Conservation (phyloP, 164 flowering plant species). For the Platanus orientalis region DNA sequence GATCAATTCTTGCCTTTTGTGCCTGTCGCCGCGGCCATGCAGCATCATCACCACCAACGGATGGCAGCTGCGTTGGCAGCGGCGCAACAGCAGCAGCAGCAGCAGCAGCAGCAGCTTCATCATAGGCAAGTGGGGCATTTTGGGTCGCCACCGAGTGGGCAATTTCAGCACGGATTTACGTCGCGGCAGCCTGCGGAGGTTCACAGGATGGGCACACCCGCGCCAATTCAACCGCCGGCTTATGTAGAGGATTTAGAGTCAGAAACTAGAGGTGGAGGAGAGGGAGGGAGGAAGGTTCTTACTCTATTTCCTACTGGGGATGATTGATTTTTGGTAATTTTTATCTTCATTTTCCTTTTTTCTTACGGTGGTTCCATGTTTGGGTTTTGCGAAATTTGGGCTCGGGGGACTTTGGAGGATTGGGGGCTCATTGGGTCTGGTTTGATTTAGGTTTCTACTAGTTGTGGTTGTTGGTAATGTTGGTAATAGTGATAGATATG, state of each 20-base stretch:
- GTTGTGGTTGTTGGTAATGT: slow-evolving; percentile 1
- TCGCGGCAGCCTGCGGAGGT: slow-evolving; percentile 39
- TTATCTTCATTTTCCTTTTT: neutral
- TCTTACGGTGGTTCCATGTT: slow-evolving; percentile 3
- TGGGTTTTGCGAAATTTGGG: neutral
- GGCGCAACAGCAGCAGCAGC: slow-evolving; percentile 17
- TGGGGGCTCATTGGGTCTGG: slow-evolving; percentile 8
- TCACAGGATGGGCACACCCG: slow-evolving; percentile 51
- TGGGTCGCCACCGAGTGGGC: slow-evolving; percentile 67
- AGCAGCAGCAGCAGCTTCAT: slow-evolving; percentile 50
- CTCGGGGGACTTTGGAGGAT: neutral
- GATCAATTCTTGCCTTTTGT: slow-evolving; percentile 73
- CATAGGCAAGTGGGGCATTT: slow-evolving; percentile 63
- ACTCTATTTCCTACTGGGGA: slow-evolving; percentile 92
- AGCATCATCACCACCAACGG: slow-evolving; percentile 57
- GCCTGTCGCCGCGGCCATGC: slow-evolving; percentile 48
- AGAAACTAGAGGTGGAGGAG: slow-evolving; percentile 21
- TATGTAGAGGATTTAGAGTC: slow-evolving; percentile 68
- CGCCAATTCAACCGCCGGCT: slow-evolving; percentile 29
- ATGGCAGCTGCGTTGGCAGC: slow-evolving; percentile 45
- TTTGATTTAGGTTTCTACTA: slow-evolving; percentile 10
- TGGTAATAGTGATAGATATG: neutral
- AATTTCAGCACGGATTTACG: slow-evolving; percentile 67
- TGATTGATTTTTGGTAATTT: slow-evolving; percentile 51
- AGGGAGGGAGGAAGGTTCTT: slow-evolving; percentile 60